Evolutionary conservation across 2,329 filamentous ascomycete species (phyloP).

Genomic region (Falciphora oryzae): DNA sequence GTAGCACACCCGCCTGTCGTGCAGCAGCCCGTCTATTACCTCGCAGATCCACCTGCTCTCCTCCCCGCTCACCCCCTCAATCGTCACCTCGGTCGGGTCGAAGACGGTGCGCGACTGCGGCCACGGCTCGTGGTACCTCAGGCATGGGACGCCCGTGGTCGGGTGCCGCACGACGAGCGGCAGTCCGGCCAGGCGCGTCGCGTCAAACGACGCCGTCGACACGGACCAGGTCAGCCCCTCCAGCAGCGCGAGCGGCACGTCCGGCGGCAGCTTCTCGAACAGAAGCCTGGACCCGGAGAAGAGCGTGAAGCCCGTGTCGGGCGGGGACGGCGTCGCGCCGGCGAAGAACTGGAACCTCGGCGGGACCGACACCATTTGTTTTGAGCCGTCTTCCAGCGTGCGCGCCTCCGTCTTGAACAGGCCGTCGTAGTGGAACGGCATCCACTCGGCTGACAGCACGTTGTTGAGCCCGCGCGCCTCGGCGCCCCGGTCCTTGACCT

Average conservation of each 20-base stretch:
- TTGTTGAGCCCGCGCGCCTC: conserved; percentile 43
- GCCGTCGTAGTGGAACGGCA: too few relatives aligned
- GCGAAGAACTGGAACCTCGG: too few relatives aligned
- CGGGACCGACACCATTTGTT: too few relatives aligned
- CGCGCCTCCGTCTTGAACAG: too few relatives aligned
- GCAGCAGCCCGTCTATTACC: conserved; percentile 35
- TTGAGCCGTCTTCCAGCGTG: too few relatives aligned
- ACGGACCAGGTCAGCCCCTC: conserved; percentile 41
- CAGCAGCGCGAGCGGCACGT: conserved; percentile 30
- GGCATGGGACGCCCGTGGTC: conserved; percentile 37
- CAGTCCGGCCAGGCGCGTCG: conserved; percentile 34
- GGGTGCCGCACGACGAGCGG: conserved; percentile 43
- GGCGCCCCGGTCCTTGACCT: conserved; percentile 42
- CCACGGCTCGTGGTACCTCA: conserved; percentile 52
- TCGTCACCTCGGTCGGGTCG: conserved; percentile 34
- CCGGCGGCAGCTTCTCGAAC: conserved; percentile 37
- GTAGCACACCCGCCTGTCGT: conserved; percentile 44
- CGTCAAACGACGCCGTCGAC: conserved; percentile 40
- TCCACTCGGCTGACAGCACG: too few relatives aligned
- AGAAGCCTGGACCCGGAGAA: conserved; percentile 47
- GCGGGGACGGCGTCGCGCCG: too few relatives aligned
- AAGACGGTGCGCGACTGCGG: conserved; percentile 45
- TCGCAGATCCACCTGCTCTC: conserved; percentile 25
- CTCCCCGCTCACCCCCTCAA: neutral
- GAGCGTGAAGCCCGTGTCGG: too few relatives aligned